A percentile compares a stretch with the other conserved stretches of the same genome.
Conservation (phyloP, 2,329 filamentous ascomycete species). For the Diaporthe caulivora region DNA sequence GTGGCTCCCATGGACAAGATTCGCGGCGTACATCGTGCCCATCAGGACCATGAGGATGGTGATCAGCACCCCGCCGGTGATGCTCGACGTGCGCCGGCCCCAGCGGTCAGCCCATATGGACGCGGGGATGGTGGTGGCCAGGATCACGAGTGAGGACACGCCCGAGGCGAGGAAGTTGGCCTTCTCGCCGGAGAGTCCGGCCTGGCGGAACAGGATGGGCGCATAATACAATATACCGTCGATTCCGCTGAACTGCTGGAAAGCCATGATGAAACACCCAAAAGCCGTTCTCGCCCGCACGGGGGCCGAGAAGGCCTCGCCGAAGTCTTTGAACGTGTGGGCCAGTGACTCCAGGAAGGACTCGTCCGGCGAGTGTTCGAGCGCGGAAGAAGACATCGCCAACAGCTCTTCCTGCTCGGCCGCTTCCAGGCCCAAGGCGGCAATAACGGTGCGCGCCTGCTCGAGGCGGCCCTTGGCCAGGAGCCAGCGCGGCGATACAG, state of each 20-base stretch:
- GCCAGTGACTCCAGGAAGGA: constrained; percentile 39
- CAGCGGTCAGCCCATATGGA: constrained; percentile 67
- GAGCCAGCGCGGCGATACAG: constrained; percentile 70
- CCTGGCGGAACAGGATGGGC: constrained; percentile 69
- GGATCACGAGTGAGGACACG: constrained; percentile 68
- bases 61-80: constrained; percentile 65
- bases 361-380: constrained; percentile 46
- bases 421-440: constrained; percentile 58
- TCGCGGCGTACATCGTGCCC: constrained; percentile 62
- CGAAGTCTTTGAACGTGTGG: constrained; percentile 31
- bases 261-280: constrained; percentile 68
- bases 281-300: constrained; percentile 61
- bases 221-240: constrained; percentile 71
- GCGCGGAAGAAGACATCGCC: constrained; percentile 41
- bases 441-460: constrained; percentile 56
- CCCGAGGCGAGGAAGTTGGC: constrained; percentile 70
- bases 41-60: constrained; percentile 65
- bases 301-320: constrained; percentile 48
- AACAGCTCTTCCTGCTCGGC: constrained; percentile 56
- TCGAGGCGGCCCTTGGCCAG: constrained; percentile 55
- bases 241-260: constrained; percentile 72
- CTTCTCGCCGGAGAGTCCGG: constrained; percentile 65
- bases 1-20: constrained; percentile 50
- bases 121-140: constrained; percentile 66
- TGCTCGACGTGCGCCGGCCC: constrained; percentile 65